A percentile compares a stretch with the other conserved stretches of the same genome.
Evolutionary conservation across 176 grass and related monocot species (phyloP).

Genomic region (Cenchrus fungigraminus): DNA sequence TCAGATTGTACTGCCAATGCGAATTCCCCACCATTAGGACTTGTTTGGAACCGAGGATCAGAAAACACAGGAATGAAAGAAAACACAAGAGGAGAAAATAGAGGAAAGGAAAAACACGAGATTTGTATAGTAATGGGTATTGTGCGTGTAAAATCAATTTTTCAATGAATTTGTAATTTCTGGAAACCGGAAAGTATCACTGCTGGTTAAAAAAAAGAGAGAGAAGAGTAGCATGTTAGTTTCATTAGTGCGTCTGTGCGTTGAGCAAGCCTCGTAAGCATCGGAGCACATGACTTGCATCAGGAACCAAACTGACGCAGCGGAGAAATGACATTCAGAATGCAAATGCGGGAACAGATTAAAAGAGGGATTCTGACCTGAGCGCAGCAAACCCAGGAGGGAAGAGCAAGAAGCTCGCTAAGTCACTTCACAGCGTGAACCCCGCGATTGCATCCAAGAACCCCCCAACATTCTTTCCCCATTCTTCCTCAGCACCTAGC

Average conservation of each 20-base stretch:
- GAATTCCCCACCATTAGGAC: neutral
- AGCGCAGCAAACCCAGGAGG: neutral
- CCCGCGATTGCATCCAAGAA: neutral
- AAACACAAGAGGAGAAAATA: no score
- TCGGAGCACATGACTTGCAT: neutral
- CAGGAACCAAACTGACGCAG: neutral
- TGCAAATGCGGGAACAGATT: neutral
- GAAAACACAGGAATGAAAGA: neutral
- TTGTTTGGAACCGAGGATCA: neutral
- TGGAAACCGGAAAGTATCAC: no score
- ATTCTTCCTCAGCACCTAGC: neutral
- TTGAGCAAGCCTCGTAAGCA: no score
- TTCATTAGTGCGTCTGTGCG: no score
- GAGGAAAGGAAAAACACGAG: no score
- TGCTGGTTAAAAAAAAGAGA: no score
- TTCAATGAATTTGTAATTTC: no score
- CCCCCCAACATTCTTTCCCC: neutral
- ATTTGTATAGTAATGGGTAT: no score
- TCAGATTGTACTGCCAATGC: neutral
- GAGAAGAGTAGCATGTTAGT: no score
- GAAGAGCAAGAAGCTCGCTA: neutral
- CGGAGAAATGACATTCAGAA: neutral
- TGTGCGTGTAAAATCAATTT: no score
- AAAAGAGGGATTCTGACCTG: constrained; percentile 5
- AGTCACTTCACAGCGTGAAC: neutral